A percentile compares a stretch with the other conserved stretches of the same genome.
Conservation (phyloP, 2,329 filamentous ascomycete species). For the Ascochyta viciae-villosae region DNA sequence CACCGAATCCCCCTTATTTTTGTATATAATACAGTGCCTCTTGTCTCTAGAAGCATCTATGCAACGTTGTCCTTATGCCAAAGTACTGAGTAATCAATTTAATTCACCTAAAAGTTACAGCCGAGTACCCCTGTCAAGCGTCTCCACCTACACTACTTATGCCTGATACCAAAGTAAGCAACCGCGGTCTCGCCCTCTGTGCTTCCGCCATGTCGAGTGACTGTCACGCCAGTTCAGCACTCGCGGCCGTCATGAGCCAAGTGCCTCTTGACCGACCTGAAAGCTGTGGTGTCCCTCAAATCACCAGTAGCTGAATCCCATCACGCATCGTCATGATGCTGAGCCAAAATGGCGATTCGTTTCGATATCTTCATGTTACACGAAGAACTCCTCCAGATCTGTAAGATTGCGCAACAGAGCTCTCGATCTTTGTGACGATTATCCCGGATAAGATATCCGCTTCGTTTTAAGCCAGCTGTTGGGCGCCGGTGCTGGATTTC, state of each 20-base stretch:
- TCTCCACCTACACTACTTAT: too few relatives aligned
- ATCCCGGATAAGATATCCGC: not conserved
- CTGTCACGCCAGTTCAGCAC: constrained; percentile 10
- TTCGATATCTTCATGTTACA: not conserved
- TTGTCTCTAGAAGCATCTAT: too few relatives aligned
- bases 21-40: too few relatives aligned
- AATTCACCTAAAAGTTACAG: too few relatives aligned
- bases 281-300: not conserved
- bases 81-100: too few relatives aligned
- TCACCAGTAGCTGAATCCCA: not conserved
- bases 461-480: not conserved
- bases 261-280: not conserved
- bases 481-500: not conserved
- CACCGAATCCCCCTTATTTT: too few relatives aligned
- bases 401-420: not conserved
- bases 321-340: not conserved
- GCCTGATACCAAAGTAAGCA: too few relatives aligned
- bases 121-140: too few relatives aligned
- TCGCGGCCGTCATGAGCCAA: constrained; percentile 1
- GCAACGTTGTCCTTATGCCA: too few relatives aligned
- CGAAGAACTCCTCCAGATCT: not conserved
- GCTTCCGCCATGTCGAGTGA: constrained; percentile 3
- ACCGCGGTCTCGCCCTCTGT: constrained; percentile 15
- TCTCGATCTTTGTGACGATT: not conserved
- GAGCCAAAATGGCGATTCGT: not conserved